Percentiles rank a stretch among this genome's conserved stretches.
Evolutionary conservation across 2,329 filamentous ascomycete genomes (phyloP).

Genomic region (Elsinoe necatrix): DNA sequence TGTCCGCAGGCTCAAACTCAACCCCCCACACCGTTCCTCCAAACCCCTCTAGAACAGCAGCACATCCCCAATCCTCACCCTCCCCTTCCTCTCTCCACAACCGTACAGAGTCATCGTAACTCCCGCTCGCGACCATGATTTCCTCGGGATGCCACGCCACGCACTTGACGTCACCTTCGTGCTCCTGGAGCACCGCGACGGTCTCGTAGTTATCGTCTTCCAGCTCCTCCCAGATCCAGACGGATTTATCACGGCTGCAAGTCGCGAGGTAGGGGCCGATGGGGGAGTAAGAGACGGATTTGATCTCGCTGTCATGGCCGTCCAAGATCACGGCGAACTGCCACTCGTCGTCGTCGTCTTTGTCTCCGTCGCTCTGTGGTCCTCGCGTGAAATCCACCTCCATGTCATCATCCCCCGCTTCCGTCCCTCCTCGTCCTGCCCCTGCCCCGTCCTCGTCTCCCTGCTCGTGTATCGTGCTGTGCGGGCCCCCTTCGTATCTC

Average conservation of each 20-base stretch:
- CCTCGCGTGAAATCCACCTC: constrained; percentile 26
- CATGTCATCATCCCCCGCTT: constrained; percentile 18
- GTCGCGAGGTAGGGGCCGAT: constrained; percentile 75
- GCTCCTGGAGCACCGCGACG: constrained; percentile 86
- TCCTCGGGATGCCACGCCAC: constrained; percentile 82
- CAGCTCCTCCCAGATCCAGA: constrained; percentile 98
- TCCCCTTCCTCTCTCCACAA: constrained; percentile 86
- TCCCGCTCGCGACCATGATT: constrained; percentile 75
- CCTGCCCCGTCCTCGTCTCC: constrained; percentile 26
- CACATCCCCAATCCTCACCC: constrained; percentile 87
- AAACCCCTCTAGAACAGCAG: constrained; percentile 72
- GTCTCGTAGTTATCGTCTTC: constrained; percentile 96
- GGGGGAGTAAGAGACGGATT: constrained; percentile 66
- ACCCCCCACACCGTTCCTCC: constrained; percentile 82
- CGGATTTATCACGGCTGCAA: constrained; percentile 82
- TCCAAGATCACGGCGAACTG: constrained; percentile 86
- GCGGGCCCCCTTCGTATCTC: constrained; percentile 51
- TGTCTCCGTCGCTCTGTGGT: constrained; percentile 29
- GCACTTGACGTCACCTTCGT: constrained; percentile 90
- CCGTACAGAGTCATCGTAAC: constrained; percentile 86
- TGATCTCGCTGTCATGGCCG: constrained; percentile 90
- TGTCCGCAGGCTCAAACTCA: constrained; percentile 51
- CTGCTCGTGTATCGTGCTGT: not conserved
- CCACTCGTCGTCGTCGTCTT: constrained; percentile 71
- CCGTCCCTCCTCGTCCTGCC: constrained; percentile 17